Conservation (phyloP, 2,329 filamentous ascomycete species). For the Sporothrix euskadiensis region DNA sequence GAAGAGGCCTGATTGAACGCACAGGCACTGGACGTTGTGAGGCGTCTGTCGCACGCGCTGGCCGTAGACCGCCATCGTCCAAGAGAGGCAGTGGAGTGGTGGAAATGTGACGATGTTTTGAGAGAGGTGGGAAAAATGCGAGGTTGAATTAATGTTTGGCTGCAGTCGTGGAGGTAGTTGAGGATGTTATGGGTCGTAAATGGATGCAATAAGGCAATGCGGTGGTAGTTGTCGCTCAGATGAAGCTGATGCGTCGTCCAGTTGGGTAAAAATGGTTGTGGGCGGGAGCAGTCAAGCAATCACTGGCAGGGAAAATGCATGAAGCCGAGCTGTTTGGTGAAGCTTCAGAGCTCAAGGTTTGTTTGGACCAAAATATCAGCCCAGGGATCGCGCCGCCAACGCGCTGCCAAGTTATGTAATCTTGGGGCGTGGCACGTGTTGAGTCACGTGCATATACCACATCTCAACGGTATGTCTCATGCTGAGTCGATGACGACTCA, state of each 20-base stretch:
- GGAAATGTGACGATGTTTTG: constrained; percentile 5
- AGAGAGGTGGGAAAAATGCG: not conserved
- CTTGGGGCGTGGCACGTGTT: not conserved
- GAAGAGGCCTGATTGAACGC: constrained; percentile 23
- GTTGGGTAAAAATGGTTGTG: constrained; percentile 7
- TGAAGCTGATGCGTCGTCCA: not conserved
- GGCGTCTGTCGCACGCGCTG: constrained; percentile 42
- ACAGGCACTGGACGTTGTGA: constrained; percentile 44
- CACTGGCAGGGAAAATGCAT: not conserved
- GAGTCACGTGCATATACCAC: not conserved
- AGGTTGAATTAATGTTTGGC: not conserved
- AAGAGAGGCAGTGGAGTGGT: not conserved
- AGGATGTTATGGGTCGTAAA: not conserved
- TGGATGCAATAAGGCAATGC: constrained; percentile 9
- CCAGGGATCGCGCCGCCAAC: not conserved
- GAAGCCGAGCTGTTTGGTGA: constrained; percentile 22
- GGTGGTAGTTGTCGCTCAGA: not conserved
- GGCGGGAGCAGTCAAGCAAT: not conserved
- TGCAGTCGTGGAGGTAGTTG: not conserved
- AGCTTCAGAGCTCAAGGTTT: constrained; percentile 25
- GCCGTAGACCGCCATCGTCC: constrained; percentile 32
- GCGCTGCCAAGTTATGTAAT: not conserved
- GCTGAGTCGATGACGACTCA: constrained; percentile 3
- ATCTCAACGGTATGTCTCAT: not conserved
- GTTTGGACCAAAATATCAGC: constrained; percentile 15